Percentiles rank a stretch among this genome's conserved stretches.
These are phyloP conservation scores for Phylloporus sp. DNA, from an alignment of 1,284 basidiomycete species.

Conservation along the genomic window DNA sequence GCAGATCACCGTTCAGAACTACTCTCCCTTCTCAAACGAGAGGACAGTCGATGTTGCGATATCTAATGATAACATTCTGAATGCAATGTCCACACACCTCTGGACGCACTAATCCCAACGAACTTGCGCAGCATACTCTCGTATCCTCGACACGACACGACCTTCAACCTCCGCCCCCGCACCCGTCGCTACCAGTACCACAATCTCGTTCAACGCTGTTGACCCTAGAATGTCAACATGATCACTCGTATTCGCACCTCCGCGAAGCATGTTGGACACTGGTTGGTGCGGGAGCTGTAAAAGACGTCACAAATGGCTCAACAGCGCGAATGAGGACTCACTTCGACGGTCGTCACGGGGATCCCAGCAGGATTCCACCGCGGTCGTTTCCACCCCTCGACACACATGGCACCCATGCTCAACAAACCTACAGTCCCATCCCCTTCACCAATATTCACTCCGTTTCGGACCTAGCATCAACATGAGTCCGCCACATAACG, in stretches of 20 bases:
- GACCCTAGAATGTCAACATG: slow-evolving; percentile 96
- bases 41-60: neutral
- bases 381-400: slow-evolving; percentile 90
- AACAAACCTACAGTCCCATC: slow-evolving; percentile 95
- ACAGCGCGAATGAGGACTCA: slow-evolving; percentile 38
- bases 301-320: neutral
- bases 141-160: slow-evolving; percentile 81
- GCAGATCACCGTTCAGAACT: neutral
- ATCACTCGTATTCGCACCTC: slow-evolving; percentile 90
- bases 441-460: slow-evolving; percentile 91
- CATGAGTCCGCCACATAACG: neutral
- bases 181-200: slow-evolving; percentile 88
- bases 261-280: slow-evolving; percentile 77
- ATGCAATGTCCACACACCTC: neutral
- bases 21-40: neutral
- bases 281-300: slow-evolving; percentile 86
- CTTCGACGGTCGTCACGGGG: slow-evolving; percentile 87
- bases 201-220: slow-evolving; percentile 87
- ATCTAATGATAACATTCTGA: neutral
- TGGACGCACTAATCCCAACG: slow-evolving; percentile 69
- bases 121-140: slow-evolving; percentile 78
- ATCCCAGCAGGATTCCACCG: slow-evolving; percentile 96
- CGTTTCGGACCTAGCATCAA: slow-evolving; percentile 68
- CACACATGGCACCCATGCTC: slow-evolving; percentile 94
- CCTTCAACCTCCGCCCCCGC: slow-evolving; percentile 76